Evolutionary conservation across 1,284 basidiomycete species (phyloP).

Genomic region (Puccinia coronata): DNA sequence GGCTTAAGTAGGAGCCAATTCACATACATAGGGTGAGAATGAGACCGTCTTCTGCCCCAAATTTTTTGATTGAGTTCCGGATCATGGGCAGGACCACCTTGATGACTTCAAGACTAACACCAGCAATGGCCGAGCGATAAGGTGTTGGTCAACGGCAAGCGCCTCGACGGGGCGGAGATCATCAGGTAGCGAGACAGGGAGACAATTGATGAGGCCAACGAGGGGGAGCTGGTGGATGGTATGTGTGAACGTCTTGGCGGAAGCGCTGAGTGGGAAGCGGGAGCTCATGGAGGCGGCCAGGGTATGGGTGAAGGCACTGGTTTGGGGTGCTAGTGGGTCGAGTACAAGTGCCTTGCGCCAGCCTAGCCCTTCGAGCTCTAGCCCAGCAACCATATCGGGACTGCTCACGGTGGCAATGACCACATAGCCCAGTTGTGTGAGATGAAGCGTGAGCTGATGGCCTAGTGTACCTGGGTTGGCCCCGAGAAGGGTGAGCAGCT

Average conservation of each 20-base stretch:
- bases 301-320: conserved; percentile 13
- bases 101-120: conserved; percentile 18
- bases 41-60: conserved; percentile 5
- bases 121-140: neutral
- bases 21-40: conserved; percentile 45
- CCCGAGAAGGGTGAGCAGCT: conserved; percentile 28
- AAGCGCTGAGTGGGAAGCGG: conserved; percentile 2
- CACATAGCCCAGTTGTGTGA: neutral
- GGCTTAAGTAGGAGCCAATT: no score
- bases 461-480: conserved; percentile 30
- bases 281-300: conserved; percentile 8
- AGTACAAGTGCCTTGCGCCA: conserved; percentile 40
- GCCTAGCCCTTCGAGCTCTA: conserved; percentile 8
- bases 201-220: conserved; percentile 42
- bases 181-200: conserved; percentile 14
- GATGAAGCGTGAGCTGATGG: conserved; percentile 25
- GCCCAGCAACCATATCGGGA: neutral
- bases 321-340: conserved; percentile 10
- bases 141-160: neutral
- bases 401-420: conserved; percentile 33
- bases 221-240: neutral
- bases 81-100: conserved; percentile 47
- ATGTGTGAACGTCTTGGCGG: neutral
- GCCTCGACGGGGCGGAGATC: conserved; percentile 26
- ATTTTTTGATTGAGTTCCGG: conserved; percentile 35